Conservation (phyloP, 352 stramenopile species). For the Globisporangium barbulae region DNA sequence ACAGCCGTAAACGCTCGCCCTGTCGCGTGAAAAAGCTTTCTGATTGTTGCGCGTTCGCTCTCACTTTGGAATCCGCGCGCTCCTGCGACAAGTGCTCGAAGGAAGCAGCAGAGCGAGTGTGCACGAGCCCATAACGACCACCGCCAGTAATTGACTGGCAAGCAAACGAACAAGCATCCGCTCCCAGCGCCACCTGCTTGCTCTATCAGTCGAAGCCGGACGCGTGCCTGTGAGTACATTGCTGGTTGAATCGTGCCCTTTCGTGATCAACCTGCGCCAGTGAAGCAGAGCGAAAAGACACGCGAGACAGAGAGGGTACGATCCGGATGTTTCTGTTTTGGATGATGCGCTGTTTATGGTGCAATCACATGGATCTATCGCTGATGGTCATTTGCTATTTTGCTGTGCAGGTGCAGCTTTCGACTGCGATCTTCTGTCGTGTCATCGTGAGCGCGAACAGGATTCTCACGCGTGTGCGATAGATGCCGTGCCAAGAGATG, state of each 20-base stretch:
- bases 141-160: not conserved
- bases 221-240: not conserved
- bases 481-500: conserved; percentile 19
- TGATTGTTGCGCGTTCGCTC: not conserved
- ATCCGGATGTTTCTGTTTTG: not conserved
- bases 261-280: not conserved
- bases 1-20: not conserved
- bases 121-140: not conserved
- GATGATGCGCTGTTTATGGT: conserved; percentile 3
- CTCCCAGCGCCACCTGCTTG: too few species aligned
- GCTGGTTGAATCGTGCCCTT: not conserved
- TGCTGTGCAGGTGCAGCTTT: not conserved
- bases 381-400: not conserved
- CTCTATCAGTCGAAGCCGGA: not conserved
- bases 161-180: not conserved
- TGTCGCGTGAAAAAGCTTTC: not conserved
- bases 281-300: conserved; percentile 5
- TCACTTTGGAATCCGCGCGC: conserved; percentile 10
- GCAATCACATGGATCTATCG: not conserved
- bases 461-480: not conserved
- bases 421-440: not conserved
- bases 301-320: conserved; percentile 4
- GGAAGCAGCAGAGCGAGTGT: not conserved
- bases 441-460: not conserved
- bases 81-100: conserved; percentile 12